These are phyloP conservation scores for Aspergillus sp. DNA, from an alignment of 2,329 filamentous ascomycete species.

Conservation along the genomic window DNA sequence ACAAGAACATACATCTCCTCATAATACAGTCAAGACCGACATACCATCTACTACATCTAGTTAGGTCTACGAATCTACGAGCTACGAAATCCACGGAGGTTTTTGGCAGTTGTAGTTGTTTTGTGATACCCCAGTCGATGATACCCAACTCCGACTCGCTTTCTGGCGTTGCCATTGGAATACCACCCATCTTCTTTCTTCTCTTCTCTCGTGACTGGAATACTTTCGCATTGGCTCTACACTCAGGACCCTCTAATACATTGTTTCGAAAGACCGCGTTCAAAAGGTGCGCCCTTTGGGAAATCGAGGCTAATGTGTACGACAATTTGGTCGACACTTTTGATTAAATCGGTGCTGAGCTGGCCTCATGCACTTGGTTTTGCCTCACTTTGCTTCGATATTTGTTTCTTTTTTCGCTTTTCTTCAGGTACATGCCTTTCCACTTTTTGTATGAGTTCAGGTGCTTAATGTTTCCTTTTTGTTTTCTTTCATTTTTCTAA, in stretches of 20 bases:
- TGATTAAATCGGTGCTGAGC: too few species aligned
- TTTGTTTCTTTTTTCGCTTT: background rate
- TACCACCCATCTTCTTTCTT: background rate
- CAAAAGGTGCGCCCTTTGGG: background rate
- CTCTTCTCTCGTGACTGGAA: background rate
- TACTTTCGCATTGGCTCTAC: background rate
- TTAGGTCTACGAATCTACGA: background rate
- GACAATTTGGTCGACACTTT: too few species aligned
- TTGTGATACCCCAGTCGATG: background rate
- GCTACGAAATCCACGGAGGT: background rate
- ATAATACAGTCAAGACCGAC: background rate
- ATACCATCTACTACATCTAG: background rate
- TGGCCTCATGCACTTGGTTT: too few species aligned
- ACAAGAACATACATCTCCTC: background rate
- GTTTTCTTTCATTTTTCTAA: background rate
- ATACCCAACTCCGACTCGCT: background rate
- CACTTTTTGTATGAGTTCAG: too few species aligned
- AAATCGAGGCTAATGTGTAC: too few species aligned
- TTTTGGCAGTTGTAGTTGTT: slow-evolving; percentile 1
- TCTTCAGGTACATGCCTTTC: background rate
- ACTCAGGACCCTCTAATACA: background rate
- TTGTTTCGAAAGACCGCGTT: background rate
- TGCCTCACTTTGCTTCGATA: too few species aligned
- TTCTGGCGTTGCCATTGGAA: background rate
- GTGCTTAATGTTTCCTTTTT: background rate